Evolutionary conservation across 495 filamentous ascomycete species (phyloP).

Genomic region (Cercophora newfieldiana): DNA sequence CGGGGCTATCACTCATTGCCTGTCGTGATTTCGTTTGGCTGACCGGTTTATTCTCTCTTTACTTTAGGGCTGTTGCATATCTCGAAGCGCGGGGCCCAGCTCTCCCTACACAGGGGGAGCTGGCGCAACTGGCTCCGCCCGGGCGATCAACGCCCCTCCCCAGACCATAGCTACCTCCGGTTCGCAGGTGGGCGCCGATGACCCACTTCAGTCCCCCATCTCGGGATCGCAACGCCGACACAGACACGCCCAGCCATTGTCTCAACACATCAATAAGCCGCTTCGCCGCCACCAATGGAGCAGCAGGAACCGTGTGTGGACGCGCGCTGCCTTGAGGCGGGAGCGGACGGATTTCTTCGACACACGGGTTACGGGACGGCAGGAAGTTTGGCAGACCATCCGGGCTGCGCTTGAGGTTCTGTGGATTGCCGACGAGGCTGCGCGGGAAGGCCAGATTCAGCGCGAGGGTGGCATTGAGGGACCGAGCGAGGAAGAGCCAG

Average conservation of each 20-base stretch:
- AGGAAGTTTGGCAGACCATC: constrained; percentile 78
- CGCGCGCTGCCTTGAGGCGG: constrained; percentile 41
- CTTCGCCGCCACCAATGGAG: constrained; percentile 51
- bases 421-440: constrained; percentile 43
- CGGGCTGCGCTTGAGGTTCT: constrained; percentile 64
- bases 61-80: constrained; percentile 52
- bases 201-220: constrained; percentile 18
- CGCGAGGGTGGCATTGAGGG: constrained; percentile 28
- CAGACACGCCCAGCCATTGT: constrained; percentile 25
- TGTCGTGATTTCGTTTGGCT: background rate
- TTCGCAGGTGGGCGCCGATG: constrained; percentile 22
- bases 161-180: constrained; percentile 21
- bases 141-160: constrained; percentile 43
- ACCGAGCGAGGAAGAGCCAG: constrained; percentile 32
- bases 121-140: constrained; percentile 42
- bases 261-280: constrained; percentile 53
- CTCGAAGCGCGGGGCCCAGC: constrained; percentile 41
- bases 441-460: constrained; percentile 20
- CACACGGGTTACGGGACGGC: constrained; percentile 73
- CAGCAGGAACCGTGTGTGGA: constrained; percentile 48
- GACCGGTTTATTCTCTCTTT: constrained; percentile 1
- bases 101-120: constrained; percentile 44
- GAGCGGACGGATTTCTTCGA: constrained; percentile 73
- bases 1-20: too few species aligned
- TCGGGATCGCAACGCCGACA: constrained; percentile 24